These are phyloP conservation scores for Hippophae tibetana DNA, from an alignment of 306 rosid genomes.

Conservation along the genomic window DNA sequence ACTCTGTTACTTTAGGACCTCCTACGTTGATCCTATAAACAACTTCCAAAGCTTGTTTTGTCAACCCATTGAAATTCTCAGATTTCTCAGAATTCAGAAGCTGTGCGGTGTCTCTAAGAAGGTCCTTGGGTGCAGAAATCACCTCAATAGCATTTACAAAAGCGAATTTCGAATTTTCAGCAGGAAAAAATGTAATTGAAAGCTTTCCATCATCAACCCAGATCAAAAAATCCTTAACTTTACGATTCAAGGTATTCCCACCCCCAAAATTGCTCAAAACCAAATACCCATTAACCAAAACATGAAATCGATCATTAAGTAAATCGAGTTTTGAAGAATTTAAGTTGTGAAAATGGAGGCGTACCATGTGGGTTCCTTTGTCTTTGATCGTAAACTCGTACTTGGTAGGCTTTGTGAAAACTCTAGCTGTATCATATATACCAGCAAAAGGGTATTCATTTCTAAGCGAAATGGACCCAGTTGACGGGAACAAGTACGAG, in stretches of 20 bases:
- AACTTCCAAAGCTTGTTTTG: slow-evolving; percentile 58
- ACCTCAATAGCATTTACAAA: slow-evolving; percentile 90
- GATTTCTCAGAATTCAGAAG: slow-evolving; percentile 21
- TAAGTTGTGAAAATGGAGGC: slow-evolving; percentile 63
- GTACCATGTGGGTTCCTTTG: slow-evolving; percentile 71
- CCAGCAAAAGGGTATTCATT: slow-evolving; percentile 29
- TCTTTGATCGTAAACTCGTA: slow-evolving; percentile 48
- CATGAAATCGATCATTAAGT: slow-evolving; percentile 45
- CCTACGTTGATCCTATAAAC: slow-evolving; percentile 72
- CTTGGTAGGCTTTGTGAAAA: slow-evolving; percentile 49
- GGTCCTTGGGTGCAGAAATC: slow-evolving; percentile 83
- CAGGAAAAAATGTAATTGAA: slow-evolving; percentile 50
- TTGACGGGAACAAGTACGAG: slow-evolving; percentile 15
- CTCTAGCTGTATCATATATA: slow-evolving; percentile 61
- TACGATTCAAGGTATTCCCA: slow-evolving; percentile 19
- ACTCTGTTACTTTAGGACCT: slow-evolving; percentile 86
- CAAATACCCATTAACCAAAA: slow-evolving; percentile 49
- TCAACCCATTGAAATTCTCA: slow-evolving; percentile 33
- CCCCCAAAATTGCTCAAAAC: slow-evolving; percentile 36
- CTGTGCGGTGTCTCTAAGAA: slow-evolving; percentile 51
- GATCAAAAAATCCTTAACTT: slow-evolving; percentile 48
- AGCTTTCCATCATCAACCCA: slow-evolving; percentile 44
- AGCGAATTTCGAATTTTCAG: slow-evolving; percentile 36
- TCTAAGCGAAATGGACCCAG: slow-evolving; percentile 26
- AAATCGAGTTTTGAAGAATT: slow-evolving; percentile 34